Evolutionary conservation across 768 basidiomycete genomes (phyloP), one percentile per base, ranked within the genome.

Genomic region (Russula vinacea): DNA sequence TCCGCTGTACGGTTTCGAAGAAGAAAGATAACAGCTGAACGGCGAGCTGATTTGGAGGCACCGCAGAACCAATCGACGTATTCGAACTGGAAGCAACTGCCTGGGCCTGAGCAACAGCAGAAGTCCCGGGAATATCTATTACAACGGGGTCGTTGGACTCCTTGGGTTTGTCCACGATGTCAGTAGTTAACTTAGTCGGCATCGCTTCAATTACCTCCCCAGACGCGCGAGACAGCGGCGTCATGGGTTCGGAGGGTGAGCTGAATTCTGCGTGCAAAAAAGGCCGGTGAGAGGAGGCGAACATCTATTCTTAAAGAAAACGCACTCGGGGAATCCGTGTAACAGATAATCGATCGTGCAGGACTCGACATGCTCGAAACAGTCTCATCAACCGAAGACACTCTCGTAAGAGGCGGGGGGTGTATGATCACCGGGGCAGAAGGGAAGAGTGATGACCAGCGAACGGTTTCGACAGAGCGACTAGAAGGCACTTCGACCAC

Each of bases 1-100:
- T 32, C 4, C 60, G 60, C 19, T 54, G 54, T 22, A 66, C 24
- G 42, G 56, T 52, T 2, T 62, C 56, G 35, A 62, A 66, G 37
- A 66, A 62, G 60, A 51, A 62, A 26, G 60, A 55, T 42, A 62
- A 29, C 17, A 64, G 55, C 10, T 64, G 65, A 55, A 56, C 53
- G 33, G 61, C 49, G 29, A 56, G 49, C 9, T 54, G 55, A 19
- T 53, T 37, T 14, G 24, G 42, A 5, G 29, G 29, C 29, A 29
- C n/a, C n/a, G n/a, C n/a, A n/a, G n/a, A n/a, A n/a, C n/a, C n/a
- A n/a, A n/a, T n/a, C n/a, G n/a, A n/a, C n/a, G n/a, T n/a, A n/a
- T n/a, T n/a, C n/a, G n/a, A n/a, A n/a, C n/a, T n/a, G n/a, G n/a
- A n/a, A n/a, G n/a, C n/a, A n/a, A n/a, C n/a, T n/a, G n/a, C n/a